These are phyloP conservation scores for Starmerella bacillaris DNA, from an alignment of 805 yeast genomes.

Conservation along the genomic window DNA sequence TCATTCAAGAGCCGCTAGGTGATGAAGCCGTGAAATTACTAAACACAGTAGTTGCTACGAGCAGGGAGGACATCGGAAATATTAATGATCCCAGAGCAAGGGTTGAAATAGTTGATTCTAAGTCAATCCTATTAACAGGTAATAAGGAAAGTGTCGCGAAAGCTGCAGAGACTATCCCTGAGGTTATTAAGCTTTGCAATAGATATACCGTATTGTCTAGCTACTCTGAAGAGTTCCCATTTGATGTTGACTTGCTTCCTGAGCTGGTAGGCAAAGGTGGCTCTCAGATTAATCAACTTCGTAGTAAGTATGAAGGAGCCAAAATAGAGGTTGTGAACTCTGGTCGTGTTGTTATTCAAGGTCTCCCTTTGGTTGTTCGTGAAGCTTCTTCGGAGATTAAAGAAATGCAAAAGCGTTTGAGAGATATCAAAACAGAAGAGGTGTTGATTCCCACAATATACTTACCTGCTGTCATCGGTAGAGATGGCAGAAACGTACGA, in stretches of 20 bases:
- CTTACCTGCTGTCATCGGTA: constrained; percentile 72
- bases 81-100: not conserved
- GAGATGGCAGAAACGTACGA: constrained; percentile 60
- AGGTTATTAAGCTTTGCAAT: constrained; percentile 37
- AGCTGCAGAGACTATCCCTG: constrained; percentile 35
- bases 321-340: constrained; percentile 53
- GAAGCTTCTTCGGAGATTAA: constrained; percentile 46
- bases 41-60: constrained; percentile 20
- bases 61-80: constrained; percentile 1
- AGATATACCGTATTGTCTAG: constrained; percentile 32
- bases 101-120: constrained; percentile 16
- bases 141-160: constrained; percentile 40
- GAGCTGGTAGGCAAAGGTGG: constrained; percentile 87
- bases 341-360: constrained; percentile 44
- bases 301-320: constrained; percentile 60
- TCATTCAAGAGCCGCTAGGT: constrained; percentile 36
- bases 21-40: constrained; percentile 12
- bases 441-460: constrained; percentile 56
- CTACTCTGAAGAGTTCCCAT: constrained; percentile 31
- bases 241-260: constrained; percentile 52
- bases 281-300: constrained; percentile 43
- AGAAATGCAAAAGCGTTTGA: constrained; percentile 51
- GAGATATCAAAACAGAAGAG: constrained; percentile 56
- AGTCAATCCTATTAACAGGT: constrained; percentile 50
- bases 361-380: constrained; percentile 60